These are phyloP conservation scores for Penicillium vulpinum DNA, from an alignment of 2,329 filamentous ascomycete genomes.

Conservation along the genomic window DNA sequence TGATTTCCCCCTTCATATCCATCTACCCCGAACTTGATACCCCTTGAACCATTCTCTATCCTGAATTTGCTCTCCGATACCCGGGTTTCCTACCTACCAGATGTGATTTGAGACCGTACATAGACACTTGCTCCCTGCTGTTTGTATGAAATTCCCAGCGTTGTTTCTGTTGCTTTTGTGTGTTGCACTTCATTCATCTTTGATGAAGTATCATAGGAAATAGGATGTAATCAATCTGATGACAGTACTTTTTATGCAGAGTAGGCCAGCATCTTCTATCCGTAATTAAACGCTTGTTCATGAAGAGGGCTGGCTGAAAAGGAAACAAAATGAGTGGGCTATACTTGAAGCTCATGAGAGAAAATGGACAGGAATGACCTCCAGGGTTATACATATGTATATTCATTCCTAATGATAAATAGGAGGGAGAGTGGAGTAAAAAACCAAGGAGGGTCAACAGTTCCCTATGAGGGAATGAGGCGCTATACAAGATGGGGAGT, in stretches of 20 bases:
- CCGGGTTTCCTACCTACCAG: slow-evolving; percentile 5
- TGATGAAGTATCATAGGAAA: not conserved
- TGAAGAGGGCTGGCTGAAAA: too few species aligned
- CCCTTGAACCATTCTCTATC: not conserved
- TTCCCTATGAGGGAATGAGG: not conserved
- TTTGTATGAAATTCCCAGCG: not conserved
- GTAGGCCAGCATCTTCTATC: not conserved
- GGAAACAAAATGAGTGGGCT: too few species aligned
- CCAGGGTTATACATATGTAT: too few species aligned
- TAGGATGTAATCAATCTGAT: not conserved
- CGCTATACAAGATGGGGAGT: not conserved
- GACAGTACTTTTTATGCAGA: not conserved
- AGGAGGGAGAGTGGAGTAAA: not conserved
- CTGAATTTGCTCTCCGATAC: slow-evolving; percentile 15
- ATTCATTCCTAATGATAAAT: slow-evolving; percentile 14
- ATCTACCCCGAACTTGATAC: slow-evolving; percentile 14
- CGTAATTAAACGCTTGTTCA: too few species aligned
- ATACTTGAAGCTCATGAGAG: too few species aligned
- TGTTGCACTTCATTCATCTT: not conserved
- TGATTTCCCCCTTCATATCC: not conserved
- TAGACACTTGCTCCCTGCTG: not conserved
- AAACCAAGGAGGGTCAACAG: not conserved
- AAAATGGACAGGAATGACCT: too few species aligned
- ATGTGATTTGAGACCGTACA: not conserved
- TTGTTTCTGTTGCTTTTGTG: not conserved